These are phyloP conservation scores for Pythium brachiatum DNA, from an alignment of 352 stramenopile genomes.

Conservation along the genomic window DNA sequence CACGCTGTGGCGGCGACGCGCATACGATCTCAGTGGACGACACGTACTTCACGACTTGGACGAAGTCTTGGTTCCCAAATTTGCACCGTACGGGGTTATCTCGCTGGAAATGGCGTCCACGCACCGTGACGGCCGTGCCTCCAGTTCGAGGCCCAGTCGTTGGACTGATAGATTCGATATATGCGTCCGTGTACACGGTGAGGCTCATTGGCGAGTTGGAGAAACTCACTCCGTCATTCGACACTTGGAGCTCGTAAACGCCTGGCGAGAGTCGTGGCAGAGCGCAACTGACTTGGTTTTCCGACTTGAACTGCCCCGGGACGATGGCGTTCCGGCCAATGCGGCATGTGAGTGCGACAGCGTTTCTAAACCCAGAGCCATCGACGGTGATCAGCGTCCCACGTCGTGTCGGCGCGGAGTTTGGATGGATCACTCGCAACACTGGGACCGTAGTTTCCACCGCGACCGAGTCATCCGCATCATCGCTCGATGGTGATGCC, in stretches of 20 bases:
- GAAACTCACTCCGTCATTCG: constrained; percentile 66
- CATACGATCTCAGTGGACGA: constrained; percentile 75
- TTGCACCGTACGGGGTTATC: constrained; percentile 55
- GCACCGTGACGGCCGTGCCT: constrained; percentile 80
- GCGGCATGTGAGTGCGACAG: constrained; percentile 69
- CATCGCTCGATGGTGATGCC: not conserved
- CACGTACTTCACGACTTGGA: constrained; percentile 61
- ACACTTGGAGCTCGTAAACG: constrained; percentile 70
- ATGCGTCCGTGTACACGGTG: constrained; percentile 71
- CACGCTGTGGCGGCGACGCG: constrained; percentile 45
- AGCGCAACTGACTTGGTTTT: constrained; percentile 51
- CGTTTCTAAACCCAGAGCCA: constrained; percentile 78
- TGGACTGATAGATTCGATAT: constrained; percentile 67
- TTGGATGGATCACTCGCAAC: constrained; percentile 15
- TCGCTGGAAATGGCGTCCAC: constrained; percentile 78
- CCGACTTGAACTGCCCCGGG: constrained; percentile 46
- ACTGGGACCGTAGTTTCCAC: constrained; percentile 9
- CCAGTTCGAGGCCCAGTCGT: constrained; percentile 66
- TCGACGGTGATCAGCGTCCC: constrained; percentile 72
- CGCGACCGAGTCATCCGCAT: not conserved
- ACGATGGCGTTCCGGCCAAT: constrained; percentile 65
- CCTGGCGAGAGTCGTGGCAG: constrained; percentile 53
- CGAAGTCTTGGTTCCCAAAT: constrained; percentile 61
- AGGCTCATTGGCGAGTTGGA: constrained; percentile 60
- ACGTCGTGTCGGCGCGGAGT: constrained; percentile 23